These are phyloP conservation scores for Aureobasidium leucospermi DNA, from an alignment of 2,329 filamentous ascomycete genomes.

Conservation along the genomic window DNA sequence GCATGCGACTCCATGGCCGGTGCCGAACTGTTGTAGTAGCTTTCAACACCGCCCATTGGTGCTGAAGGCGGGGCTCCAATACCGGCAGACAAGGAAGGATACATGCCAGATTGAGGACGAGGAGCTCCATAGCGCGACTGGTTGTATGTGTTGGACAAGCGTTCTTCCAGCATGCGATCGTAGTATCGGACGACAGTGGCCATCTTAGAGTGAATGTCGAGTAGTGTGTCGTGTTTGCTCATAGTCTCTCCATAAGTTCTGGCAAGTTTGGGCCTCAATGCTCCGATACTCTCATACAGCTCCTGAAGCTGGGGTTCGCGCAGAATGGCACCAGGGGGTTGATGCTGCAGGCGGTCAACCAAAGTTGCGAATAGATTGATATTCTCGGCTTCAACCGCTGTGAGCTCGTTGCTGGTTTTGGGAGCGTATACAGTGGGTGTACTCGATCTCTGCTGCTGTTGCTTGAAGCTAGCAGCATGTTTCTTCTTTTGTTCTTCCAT, in stretches of 20 bases:
- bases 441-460: constrained; percentile 44
- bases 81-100: constrained; percentile 60
- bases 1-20: constrained; percentile 41
- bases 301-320: constrained; percentile 97
- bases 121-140: constrained; percentile 51
- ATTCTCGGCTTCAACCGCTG: constrained; percentile 88
- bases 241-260: constrained; percentile 97
- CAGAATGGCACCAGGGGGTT: constrained; percentile 91
- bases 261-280: constrained; percentile 84
- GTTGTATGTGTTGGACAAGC: constrained; percentile 84
- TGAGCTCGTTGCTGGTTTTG: constrained; percentile 82
- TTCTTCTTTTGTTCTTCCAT: constrained; percentile 98
- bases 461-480: constrained; percentile 75
- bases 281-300: constrained; percentile 93
- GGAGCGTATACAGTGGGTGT: constrained; percentile 51
- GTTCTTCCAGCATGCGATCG: constrained; percentile 94
- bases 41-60: constrained; percentile 56
- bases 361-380: constrained; percentile 93
- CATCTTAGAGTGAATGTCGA: constrained; percentile 90
- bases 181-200: constrained; percentile 96
- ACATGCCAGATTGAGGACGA: constrained; percentile 52
- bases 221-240: constrained; percentile 96
- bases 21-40: constrained; percentile 68
- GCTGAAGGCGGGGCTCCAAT: constrained; percentile 32
- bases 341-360: constrained; percentile 88